Percentiles rank a stretch among this genome's conserved stretches.
Conservation (phyloP, 208 protist species). For the Paratrypanosoma confusum region DNA sequence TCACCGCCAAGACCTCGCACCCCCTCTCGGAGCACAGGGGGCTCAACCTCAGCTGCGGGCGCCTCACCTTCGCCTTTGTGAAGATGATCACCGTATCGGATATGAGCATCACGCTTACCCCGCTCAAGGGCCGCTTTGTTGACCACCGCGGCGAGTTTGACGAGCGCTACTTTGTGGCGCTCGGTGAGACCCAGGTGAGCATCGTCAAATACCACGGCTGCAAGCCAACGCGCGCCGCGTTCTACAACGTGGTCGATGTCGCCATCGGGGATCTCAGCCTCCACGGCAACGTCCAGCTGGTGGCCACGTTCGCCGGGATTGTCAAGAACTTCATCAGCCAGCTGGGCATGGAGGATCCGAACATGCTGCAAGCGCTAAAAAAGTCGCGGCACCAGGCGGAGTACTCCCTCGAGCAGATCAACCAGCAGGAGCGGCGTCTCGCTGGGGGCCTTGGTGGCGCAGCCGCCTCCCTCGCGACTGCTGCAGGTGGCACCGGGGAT, state of each 20-base stretch:
- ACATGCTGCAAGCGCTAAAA: conserved; percentile 37
- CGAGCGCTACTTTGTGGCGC: conserved; percentile 6
- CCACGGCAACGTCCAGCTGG: conserved; percentile 38
- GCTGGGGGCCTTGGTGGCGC: neutral
- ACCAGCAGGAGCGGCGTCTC: neutral
- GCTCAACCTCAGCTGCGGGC: conserved; percentile 29
- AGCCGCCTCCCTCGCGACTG: neutral
- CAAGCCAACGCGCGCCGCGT: conserved; percentile 50
- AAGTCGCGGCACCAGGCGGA: conserved; percentile 40
- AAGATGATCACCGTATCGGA: conserved; percentile 58
- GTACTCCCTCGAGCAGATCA: conserved; percentile 39
- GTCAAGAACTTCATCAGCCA: conserved; percentile 28
- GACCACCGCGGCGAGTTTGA: conserved; percentile 7
- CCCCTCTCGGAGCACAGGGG: conserved; percentile 14
- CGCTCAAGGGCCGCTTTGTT: conserved; percentile 36
- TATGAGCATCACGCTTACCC: conserved; percentile 36
- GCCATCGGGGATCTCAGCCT: conserved; percentile 39
- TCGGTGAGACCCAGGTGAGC: conserved; percentile 38
- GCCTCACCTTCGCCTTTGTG: conserved; percentile 49
- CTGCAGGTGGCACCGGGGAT: neutral
- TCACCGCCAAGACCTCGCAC: conserved; percentile 4
- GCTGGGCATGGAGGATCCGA: conserved; percentile 37
- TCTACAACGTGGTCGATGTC: conserved; percentile 56
- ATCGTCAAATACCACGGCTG: conserved; percentile 63
- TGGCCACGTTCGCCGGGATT: conserved; percentile 34